A percentile compares a stretch with the other conserved stretches of the same genome.
Evolutionary conservation across 2,329 filamentous ascomycete species (phyloP).

Genomic region (Exophiala xenobiotica): DNA sequence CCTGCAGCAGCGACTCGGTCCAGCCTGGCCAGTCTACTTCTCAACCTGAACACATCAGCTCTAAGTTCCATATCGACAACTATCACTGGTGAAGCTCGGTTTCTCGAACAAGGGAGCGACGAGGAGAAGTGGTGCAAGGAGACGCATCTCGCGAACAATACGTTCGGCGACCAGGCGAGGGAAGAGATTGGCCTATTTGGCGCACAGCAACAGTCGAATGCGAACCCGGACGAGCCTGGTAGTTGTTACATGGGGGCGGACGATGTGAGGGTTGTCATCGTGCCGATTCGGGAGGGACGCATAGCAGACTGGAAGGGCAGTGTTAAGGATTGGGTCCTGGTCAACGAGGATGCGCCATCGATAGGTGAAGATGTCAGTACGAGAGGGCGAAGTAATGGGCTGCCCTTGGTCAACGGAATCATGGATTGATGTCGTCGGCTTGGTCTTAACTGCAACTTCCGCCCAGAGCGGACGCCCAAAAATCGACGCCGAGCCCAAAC

Average conservation of each 20-base stretch:
- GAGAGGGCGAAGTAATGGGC: slow-evolving; percentile 23
- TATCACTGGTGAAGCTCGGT: slow-evolving; percentile 80
- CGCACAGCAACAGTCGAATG: slow-evolving; percentile 32
- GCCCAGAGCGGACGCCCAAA: no score
- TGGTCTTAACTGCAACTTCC: slow-evolving; percentile 4
- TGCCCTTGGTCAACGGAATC: slow-evolving; percentile 24
- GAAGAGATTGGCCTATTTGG: slow-evolving; percentile 51
- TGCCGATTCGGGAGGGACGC: slow-evolving; percentile 77
- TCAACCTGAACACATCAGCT: slow-evolving; percentile 87
- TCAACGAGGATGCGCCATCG: slow-evolving; percentile 34
- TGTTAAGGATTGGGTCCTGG: slow-evolving; percentile 71
- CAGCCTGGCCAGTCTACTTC: slow-evolving; percentile 75
- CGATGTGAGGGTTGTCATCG: slow-evolving; percentile 83
- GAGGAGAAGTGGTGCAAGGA: slow-evolving; percentile 83
- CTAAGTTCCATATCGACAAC: slow-evolving; percentile 88
- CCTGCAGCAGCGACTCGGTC: slow-evolving; percentile 64
- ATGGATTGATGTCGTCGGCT: slow-evolving; percentile 10
- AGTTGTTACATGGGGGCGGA: slow-evolving; percentile 73
- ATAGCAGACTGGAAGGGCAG: slow-evolving; percentile 96
- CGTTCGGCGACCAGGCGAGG: slow-evolving; percentile 60
- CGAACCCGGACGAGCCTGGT: slow-evolving; percentile 35
- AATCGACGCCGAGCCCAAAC: no score
- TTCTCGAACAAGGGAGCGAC: slow-evolving; percentile 70
- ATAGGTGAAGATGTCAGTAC: background rate
- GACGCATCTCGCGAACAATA: slow-evolving; percentile 87